Evolutionary conservation across 1,284 basidiomycete species (phyloP), one percentile per base, ranked within the genome.

Genomic region (Trichosporon sp.): DNA sequence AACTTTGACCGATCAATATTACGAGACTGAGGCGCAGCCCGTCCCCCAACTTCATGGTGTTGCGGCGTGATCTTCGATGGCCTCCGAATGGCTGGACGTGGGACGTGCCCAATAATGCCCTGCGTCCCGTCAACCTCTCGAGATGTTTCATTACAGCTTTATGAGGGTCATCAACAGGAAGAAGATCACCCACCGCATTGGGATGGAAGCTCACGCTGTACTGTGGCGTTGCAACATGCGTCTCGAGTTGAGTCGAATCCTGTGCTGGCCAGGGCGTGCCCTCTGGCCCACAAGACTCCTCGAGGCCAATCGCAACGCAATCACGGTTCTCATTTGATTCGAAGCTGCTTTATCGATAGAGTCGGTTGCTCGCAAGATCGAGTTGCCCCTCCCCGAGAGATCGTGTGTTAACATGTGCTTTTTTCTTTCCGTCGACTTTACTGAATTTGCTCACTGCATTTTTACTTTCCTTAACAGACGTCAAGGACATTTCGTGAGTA

Each of bases 401-500:
- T 46, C 63, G 32, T 54, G 49, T 70, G 57, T 70, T 70, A 60
- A 70, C 66, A 67, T 59, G 44, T 65, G 59, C 58, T 61, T 63
- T 46, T 63, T 62, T 64, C 57, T 25, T 58, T 60, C 52, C 60
- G 61, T 66, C 59, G 32, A 60, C 33, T 61, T 49, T 56, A 44
- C 69, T 69, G 59, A 69, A 57, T 44, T 31, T 70, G 71, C 65
- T 64, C 64, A 59, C 62, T 64, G 59, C 56, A 37, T 40, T 46
- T 65, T 65, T 33, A 66, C n/a, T 27, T 60, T 63, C 46, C 23
- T 60, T 62, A 61, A 69, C 64, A 78, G 78, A 80, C 69, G 78
- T 80, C 73, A 78, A 78, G 73, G 78, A 80, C 69, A 80, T 76
- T 58, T 40, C 60, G 70, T 72, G 63, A 72, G 69, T 69, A n/a